Base-by-base conservation (phyloP, 495 filamentous ascomycete genomes). In the Aspergillus campestris region DNA sequence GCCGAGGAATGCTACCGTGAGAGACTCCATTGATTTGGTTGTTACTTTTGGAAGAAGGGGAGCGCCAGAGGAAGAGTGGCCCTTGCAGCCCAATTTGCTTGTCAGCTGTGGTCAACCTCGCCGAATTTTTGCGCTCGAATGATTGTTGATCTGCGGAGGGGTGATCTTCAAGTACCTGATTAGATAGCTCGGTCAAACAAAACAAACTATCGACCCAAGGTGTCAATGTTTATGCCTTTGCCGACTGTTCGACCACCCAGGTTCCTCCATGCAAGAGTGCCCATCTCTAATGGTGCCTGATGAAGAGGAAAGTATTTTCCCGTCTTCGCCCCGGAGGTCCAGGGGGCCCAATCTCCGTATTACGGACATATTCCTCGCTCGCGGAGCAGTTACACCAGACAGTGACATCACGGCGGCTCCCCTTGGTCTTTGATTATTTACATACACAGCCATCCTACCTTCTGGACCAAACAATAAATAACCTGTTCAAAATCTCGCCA, bases 1-100 rank as follows among this genome's bases (percentile, higher is more conserved):
- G 12, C 91, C 91, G n/a, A 97, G 65, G 59, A 84, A 97, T 31
- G 85, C 83, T 18, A 95, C 86, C 47, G 47, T 61, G 40, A 66
- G 43, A 29, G 49, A 49, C 39, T 55, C 50, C 55, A 58, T 61
- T 5, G 18, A 24, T 24, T 24, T 24, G 18, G 18, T 2, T 24
- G 18, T 24, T 24, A 24, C 18, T 24, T 24, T 24, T 24, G 18
- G 18, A 4, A 4, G 18, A 24, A 24, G n/a, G 96, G 65, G 59
- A 84, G 96, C 31, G 85, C 83, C 15, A 95, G 86, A 48, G 48
- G 60, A 39, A 66, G 43, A 31, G 49, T 49, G 37, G 52, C 49
- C 54, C 57, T 61, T 5, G 31, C 36, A 11, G 31, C 11, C 31
- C 24, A 38, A 31, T 13, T 6, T 31, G 7, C 13, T 13, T 29